Percentiles rank a stretch among this genome's conserved stretches.
Conservation (phyloP, 768 basidiomycete genomes). For the Mycena capillaripes region DNA sequence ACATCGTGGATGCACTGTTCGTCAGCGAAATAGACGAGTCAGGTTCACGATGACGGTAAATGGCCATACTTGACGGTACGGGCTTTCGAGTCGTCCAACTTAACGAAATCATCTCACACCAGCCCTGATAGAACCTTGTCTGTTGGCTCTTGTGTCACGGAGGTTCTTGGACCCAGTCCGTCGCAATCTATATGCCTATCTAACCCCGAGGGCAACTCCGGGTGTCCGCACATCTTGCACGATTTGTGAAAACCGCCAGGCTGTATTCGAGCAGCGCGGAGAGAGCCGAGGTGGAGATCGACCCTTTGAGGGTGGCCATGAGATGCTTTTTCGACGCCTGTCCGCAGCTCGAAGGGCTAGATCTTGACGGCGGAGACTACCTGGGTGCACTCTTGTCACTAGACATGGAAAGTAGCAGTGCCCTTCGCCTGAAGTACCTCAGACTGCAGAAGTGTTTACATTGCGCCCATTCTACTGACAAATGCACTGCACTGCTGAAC, state of each 20-base stretch:
- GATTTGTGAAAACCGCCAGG: slow-evolving; percentile 13
- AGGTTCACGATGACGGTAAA: too few species aligned
- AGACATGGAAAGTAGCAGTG: not conserved
- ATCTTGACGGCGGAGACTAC: slow-evolving; percentile 8
- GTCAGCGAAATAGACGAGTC: too few species aligned
- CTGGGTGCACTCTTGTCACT: slow-evolving; percentile 1
- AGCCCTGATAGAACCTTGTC: not conserved
- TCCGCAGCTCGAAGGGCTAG: slow-evolving; percentile 11
- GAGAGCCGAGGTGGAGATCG: not conserved
- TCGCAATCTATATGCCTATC: slow-evolving; percentile 23
- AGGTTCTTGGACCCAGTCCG: slow-evolving; percentile 22
- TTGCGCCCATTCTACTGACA: not conserved
- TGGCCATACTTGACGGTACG: too few species aligned
- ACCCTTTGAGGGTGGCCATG: slow-evolving; percentile 14
- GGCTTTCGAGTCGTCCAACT: too few species aligned
- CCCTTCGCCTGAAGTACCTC: not conserved
- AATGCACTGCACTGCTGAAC: not conserved
- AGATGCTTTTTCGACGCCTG: slow-evolving; percentile 30
- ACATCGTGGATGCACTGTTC: too few species aligned
- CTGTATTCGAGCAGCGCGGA: slow-evolving; percentile 9
- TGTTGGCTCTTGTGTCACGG: slow-evolving; percentile 21
- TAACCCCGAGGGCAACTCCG: slow-evolving; percentile 23
- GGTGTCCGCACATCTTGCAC: slow-evolving; percentile 18
- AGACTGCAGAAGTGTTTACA: not conserved
- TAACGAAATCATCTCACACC: too few species aligned